Base-by-base conservation (phyloP, 129 eudicot genomes). In the Centella asiatica region DNA sequence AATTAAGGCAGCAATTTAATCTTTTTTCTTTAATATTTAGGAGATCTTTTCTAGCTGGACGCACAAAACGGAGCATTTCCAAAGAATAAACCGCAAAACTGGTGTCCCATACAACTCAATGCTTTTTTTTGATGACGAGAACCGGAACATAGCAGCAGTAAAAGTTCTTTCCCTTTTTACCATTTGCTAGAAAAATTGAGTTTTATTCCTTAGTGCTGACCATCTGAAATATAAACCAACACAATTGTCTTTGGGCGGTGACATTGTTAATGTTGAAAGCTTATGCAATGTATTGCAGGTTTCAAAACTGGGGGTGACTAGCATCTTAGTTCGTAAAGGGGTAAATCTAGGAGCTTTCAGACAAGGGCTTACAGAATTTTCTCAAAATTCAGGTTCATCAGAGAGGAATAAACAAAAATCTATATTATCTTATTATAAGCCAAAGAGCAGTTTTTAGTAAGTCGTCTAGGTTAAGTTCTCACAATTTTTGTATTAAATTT, bases 61-160 rank as follows among this genome's bases (percentile, higher is more conserved):
- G 13, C 97, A 90, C 81, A 90, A 90, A 78, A 90, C 97, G n/a
- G 95, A 90, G 50, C 97, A 90, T 72, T 90, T 90, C 69, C 85
- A 90, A 72, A 79, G 75, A 76, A 90, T 90, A 46, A 80, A 83
- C 31, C 40, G 82, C 49, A 78, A 69, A 93, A 90, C 97, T 67
- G 66, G 60, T 6, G 71, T 86, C 59, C 94, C 95, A 13, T 90
- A 62, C 73, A 84, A 76, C 33, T 74, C 79, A 26, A 90, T 90
- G 95, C 94, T 90, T 50, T 90, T 90, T 67, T 90, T 90, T 52
- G 97, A 90, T 71, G 97, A 90, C 61, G 97, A 90, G 71, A 50
- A 86, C 69, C 81, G 97, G 71, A 90, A 90, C 71, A 90, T 86
- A 56, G 71, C 84, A 52, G 66, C 97, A 74, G 97, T 90, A 86